A percentile compares a stretch with the other conserved stretches of the same genome.
These are phyloP conservation scores for Aspergillus arachidicola DNA, from an alignment of 2,329 filamentous ascomycete species.

Conservation along the genomic window DNA sequence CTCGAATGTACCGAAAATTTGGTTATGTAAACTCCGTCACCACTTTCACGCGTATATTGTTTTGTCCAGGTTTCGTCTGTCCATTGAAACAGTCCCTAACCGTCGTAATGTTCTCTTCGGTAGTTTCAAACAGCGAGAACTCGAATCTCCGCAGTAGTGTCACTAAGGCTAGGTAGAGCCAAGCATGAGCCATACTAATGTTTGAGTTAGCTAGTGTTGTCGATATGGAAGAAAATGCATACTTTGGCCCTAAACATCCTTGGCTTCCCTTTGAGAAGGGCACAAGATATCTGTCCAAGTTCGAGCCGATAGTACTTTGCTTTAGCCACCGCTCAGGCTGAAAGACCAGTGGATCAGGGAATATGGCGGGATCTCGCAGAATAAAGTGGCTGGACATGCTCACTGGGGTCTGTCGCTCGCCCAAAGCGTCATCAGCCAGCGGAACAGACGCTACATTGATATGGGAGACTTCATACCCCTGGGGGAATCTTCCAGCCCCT, in stretches of 20 bases:
- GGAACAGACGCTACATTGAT: neutral
- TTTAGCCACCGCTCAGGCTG: conserved; percentile 34
- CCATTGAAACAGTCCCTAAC: conserved; percentile 28
- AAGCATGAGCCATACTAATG: conserved; percentile 15
- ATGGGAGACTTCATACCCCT: conserved; percentile 12
- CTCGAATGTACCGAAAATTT: neutral
- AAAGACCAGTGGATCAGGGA: conserved; percentile 32
- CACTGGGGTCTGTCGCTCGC: conserved; percentile 16
- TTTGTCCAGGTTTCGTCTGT: conserved; percentile 14
- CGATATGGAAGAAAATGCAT: neutral
- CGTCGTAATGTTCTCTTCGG: conserved; percentile 30
- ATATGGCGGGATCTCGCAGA: conserved; percentile 29
- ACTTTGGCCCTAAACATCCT: conserved; percentile 33
- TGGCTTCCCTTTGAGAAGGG: conserved; percentile 33
- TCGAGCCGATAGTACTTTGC: conserved; percentile 21
- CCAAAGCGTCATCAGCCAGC: neutral
- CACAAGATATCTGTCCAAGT: conserved; percentile 23
- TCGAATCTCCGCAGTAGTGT: conserved; percentile 30
- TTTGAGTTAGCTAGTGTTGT: neutral
- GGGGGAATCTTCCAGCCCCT: conserved; percentile 23
- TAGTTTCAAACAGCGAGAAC: conserved; percentile 31
- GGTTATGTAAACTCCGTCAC: neutral
- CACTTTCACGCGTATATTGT: conserved; percentile 15
- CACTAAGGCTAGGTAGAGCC: conserved; percentile 30
- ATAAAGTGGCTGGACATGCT: conserved; percentile 26